phyloP scores from a whole-genome alignment of 2,329 filamentous ascomycete genomes.

The Ceratocystis variospora region DNA sequence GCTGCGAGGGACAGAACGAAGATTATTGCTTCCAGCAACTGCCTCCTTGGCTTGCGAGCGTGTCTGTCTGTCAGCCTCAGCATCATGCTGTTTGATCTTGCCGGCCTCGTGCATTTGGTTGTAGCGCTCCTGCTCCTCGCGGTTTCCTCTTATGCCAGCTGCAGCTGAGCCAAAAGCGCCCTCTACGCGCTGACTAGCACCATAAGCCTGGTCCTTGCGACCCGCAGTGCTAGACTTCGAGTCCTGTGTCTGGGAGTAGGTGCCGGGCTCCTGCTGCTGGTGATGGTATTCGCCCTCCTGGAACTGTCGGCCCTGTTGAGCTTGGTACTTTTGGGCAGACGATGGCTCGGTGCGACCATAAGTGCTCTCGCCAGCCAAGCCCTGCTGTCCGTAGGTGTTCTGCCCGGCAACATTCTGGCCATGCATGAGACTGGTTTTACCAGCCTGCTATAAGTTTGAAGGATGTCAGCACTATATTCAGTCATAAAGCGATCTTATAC shows the following conservation, averaged over 20 bases:
- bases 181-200: slow-evolving; percentile 50
- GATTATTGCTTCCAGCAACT: not conserved
- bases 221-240: not conserved
- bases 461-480: not conserved
- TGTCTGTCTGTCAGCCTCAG: slow-evolving; percentile 58
- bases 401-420: not conserved
- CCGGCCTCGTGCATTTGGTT: slow-evolving; percentile 62
- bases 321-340: not conserved
- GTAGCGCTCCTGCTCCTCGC: slow-evolving; percentile 48
- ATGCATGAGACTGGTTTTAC: not conserved
- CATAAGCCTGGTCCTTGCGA: slow-evolving; percentile 31
- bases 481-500: not conserved
- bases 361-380: not conserved
- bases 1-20: not conserved
- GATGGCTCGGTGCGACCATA: not conserved
- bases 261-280: not conserved
- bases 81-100: slow-evolving; percentile 72
- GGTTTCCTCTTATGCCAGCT: slow-evolving; percentile 60
- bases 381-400: not conserved
- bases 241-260: not conserved
- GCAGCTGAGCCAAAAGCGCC: slow-evolving; percentile 59
- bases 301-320: not conserved
- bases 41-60: not conserved
- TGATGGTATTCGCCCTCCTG: not conserved
- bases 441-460: not conserved